These are phyloP conservation scores for Teratosphaeria gauchensis DNA, from an alignment of 2,329 filamentous ascomycete species.

Conservation along the genomic window DNA sequence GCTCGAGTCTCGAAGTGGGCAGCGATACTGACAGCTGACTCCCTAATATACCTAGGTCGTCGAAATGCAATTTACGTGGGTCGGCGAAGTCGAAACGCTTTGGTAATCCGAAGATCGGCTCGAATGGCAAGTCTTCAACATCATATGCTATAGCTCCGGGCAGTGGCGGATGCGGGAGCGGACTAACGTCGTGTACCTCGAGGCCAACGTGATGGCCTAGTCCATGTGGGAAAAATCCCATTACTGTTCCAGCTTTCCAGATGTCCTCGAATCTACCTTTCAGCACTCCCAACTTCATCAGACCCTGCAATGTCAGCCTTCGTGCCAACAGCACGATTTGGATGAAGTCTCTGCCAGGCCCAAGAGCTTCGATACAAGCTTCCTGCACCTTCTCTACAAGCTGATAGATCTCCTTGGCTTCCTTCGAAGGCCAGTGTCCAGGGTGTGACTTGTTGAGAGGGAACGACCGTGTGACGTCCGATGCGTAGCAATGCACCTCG, in stretches of 20 bases:
- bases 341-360: constrained; percentile 68
- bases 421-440: constrained; percentile 55
- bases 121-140: background rate
- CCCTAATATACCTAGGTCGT: too few relatives aligned
- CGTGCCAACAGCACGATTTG: constrained; percentile 48
- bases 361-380: constrained; percentile 61
- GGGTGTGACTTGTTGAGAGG: constrained; percentile 47
- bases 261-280: constrained; percentile 45
- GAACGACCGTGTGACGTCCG: constrained; percentile 82
- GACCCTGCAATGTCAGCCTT: constrained; percentile 67
- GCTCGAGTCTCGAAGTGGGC: constrained; percentile 25
- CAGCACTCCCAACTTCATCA: constrained; percentile 66
- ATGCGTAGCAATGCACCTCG: constrained; percentile 78
- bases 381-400: constrained; percentile 79
- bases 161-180: constrained; percentile 17
- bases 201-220: constrained; percentile 43
- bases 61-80: background rate
- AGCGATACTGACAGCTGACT: background rate
- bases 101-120: background rate
- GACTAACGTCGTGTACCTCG: constrained; percentile 39
- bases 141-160: background rate
- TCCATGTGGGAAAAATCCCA: constrained; percentile 41
- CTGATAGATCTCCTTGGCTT: constrained; percentile 64
- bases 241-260: constrained; percentile 32
- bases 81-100: background rate